These are phyloP conservation scores for Trypethelium eluteriae DNA, from an alignment of 495 filamentous ascomycete genomes.

Conservation along the genomic window DNA sequence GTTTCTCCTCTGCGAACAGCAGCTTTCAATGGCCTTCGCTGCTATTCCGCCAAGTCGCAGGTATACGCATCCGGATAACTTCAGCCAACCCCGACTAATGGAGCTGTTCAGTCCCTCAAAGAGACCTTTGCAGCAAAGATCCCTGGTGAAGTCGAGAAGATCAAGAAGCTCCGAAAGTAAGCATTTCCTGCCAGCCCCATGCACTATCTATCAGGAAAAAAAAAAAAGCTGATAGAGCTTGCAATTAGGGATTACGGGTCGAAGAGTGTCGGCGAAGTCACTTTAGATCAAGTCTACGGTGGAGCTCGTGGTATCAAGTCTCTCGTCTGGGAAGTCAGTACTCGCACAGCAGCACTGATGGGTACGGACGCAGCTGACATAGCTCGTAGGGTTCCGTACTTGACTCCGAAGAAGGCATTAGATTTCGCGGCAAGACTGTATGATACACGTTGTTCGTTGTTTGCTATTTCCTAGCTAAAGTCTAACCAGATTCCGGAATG, in stretches of 20 bases:
- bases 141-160: slow-evolving; percentile 93
- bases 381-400: slow-evolving; percentile 74
- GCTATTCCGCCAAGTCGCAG: slow-evolving; percentile 84
- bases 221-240: not conserved
- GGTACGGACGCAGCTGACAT: slow-evolving; percentile 22
- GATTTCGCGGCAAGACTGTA: slow-evolving; percentile 92
- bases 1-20: slow-evolving; percentile 55
- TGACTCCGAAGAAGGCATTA: slow-evolving; percentile 96
- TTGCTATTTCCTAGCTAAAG: not conserved
- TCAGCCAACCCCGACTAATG: slow-evolving; percentile 24
- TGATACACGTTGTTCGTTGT: slow-evolving; percentile 23
- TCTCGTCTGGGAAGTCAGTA: slow-evolving; percentile 82
- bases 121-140: slow-evolving; percentile 95
- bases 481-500: slow-evolving; percentile 76
- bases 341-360: not conserved
- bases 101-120: slow-evolving; percentile 70
- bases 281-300: slow-evolving; percentile 97
- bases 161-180: slow-evolving; percentile 95
- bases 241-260: slow-evolving; percentile 71
- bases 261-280: slow-evolving; percentile 95
- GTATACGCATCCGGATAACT: slow-evolving; percentile 42
- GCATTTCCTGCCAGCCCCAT: slow-evolving; percentile 25
- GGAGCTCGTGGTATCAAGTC: slow-evolving; percentile 98
- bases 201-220: not conserved
- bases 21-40: slow-evolving; percentile 72